phyloP scores from a whole-genome alignment of 257 asterid genomes.

The Verbena officinalis region DNA sequence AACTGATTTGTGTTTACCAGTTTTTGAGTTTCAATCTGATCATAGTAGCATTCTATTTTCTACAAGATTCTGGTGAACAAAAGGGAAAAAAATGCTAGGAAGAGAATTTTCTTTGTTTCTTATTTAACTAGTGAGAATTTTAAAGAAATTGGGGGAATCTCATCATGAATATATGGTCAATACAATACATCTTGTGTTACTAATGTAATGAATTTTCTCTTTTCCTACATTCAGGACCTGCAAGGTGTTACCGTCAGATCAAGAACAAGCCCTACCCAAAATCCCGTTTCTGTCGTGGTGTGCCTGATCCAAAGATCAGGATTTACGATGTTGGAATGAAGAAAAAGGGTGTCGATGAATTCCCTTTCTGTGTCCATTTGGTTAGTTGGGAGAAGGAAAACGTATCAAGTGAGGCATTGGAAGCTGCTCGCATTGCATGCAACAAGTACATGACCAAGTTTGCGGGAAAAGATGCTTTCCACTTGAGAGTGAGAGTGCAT shows the following conservation, averaged over 20 bases:
- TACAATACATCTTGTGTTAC: not conserved
- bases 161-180: too few relatives aligned
- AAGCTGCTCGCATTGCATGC: constrained; percentile 48
- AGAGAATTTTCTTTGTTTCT: not conserved
- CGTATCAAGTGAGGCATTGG: constrained; percentile 44
- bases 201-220: not conserved
- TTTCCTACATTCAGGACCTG: constrained; percentile 34
- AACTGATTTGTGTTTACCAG: not conserved
- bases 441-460: constrained; percentile 47
- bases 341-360: constrained; percentile 44
- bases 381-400: constrained; percentile 52
- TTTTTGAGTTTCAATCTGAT: not conserved
- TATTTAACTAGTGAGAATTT: too few relatives aligned
- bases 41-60: not conserved
- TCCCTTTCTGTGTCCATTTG: constrained; percentile 46
- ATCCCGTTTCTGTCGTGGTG: constrained; percentile 41
- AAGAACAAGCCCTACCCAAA: constrained; percentile 47
- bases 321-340: constrained; percentile 51
- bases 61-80: not conserved
- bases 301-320: constrained; percentile 48
- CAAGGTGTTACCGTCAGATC: constrained; percentile 44
- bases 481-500: constrained; percentile 49
- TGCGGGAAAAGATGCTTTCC: constrained; percentile 50
- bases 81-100: not conserved
- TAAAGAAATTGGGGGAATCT: too few relatives aligned